Base-by-base conservation (phyloP, 1,284 basidiomycete genomes). In the Hymenochaete sp. region DNA sequence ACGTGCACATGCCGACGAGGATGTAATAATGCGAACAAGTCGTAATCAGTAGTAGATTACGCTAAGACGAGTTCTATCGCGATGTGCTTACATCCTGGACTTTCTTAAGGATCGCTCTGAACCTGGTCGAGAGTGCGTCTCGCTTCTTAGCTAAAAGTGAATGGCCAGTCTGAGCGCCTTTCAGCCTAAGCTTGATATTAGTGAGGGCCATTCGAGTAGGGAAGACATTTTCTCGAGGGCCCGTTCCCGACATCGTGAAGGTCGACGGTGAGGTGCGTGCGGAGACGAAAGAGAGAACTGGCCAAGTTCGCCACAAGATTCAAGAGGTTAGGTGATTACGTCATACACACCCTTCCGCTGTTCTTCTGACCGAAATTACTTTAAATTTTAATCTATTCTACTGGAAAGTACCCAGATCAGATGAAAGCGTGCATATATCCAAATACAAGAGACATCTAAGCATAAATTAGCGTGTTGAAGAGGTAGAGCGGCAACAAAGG, bases 161-260 rank as follows among this genome's bases (percentile, higher is more conserved):
- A 66, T 98, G 95, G 7, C 95, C 95, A 0, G 93, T 98, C 67
- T 98, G 93, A 5, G 96, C 96, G 22, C 95, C 86, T 65, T 98
- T 98, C 52, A 98, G 75, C 37, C 95, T 79, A 33, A 82, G 71
- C 64, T 98, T 98, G 49, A 91, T 97, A 61, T 90, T 85, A 37
- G 92, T 96, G 41, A 98, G 73, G 42, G 91, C 88, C 91, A 93
- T 93, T 42, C 90, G 83, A 25, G 90, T 95, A 16, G 93, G 92
- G 63, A 97, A 96, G 55, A 96, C 75, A 64, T 87, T 86, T 68
- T 96, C 93, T 58, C 93, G 77, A 55, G 88, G 68, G 27, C 88
- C 92, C 56, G 83, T 73, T 41, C 91, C 89, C 42, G 92, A 92
- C 92, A 95, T 95, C 48, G 21, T 37, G 8, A 10, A 11, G n/a